Percentiles rank a stretch among this genome's conserved stretches.
phyloP scores from a whole-genome alignment of 2,329 filamentous ascomycete species.

The Fusarium sarcochroum region DNA sequence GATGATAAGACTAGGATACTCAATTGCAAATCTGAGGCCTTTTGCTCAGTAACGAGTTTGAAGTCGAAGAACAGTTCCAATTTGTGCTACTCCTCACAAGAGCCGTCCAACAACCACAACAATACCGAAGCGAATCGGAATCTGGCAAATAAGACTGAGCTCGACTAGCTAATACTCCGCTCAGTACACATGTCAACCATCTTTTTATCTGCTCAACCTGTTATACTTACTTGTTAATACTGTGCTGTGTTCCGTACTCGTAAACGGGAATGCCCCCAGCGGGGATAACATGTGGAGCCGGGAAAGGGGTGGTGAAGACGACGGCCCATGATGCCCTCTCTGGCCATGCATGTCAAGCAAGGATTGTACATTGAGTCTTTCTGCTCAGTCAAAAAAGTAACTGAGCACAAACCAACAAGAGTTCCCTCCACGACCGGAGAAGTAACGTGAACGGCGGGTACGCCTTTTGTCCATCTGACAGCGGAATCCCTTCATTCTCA shows the following conservation, averaged over 20 bases:
- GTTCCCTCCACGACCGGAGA: constrained; percentile 5
- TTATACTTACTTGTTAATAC: constrained; percentile 5
- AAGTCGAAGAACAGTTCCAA: neutral
- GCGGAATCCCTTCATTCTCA: neutral
- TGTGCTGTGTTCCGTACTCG: constrained; percentile 26
- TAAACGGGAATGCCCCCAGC: constrained; percentile 19
- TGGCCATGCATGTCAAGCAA: constrained; percentile 22
- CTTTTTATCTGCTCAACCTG: neutral
- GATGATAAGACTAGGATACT: neutral
- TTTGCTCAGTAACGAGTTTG: too few relatives aligned
- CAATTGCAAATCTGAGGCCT: too few relatives aligned
- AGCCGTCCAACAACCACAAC: neutral
- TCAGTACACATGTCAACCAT: neutral
- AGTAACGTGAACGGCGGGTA: constrained; percentile 16
- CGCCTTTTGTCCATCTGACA: constrained; percentile 10
- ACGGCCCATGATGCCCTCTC: constrained; percentile 29
- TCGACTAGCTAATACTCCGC: neutral
- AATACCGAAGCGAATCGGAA: neutral
- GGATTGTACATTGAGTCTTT: neutral
- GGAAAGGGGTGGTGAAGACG: neutral
- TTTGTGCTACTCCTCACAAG: too few relatives aligned
- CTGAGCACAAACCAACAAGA: constrained; percentile 24
- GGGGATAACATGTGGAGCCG: constrained; percentile 30
- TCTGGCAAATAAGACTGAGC: constrained; percentile 9
- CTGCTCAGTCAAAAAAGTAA: neutral